Evolutionary conservation across 345 rosid species (phyloP), one percentile per base, ranked within the genome.

Genomic region (Anastatica hierochuntica): DNA sequence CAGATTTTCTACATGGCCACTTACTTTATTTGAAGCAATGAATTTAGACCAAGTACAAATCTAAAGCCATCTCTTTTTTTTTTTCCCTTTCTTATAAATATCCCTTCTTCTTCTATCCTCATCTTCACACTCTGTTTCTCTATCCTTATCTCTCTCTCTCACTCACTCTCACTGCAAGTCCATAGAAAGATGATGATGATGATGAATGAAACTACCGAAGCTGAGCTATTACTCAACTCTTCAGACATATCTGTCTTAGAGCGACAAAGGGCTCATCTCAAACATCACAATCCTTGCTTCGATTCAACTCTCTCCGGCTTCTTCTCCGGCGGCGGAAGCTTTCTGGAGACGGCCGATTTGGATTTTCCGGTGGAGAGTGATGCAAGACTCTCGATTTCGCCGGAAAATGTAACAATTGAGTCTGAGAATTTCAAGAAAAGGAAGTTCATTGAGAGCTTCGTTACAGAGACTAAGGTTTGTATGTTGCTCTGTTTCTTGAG

Each of bases 201-300:
- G 58, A 41, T 41, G 70, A 49, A 59, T 12, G 65, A 46, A 51
- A 24, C 36, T 58, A 15, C 19, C 8, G 60, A 46, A 38, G 8
- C 44, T 43, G 50, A 67, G 16, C 17, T 39, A 58, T 30, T 66
- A 0, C 30, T 34, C 63, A 50, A 80, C 7, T 70, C 58, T 56
- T 29, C 80, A 2, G 82, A 77, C 69, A 57, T 72, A 79, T 79
- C 85, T 1, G 83, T 77, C 49, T 72, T 82, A 18, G 94, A 86
- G 43, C 65, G 90, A 40, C 94, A 84, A 64, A 67, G 72, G 26
- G 75, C 74, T 57, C 59, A 63, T 26, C 51, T 67, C 47, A 67
- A 68, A 49, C 66, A 77, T 72, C 74, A 74, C 16, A 71, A 72
- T 10, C 73, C 72, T 1, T 66, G 43, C 19, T 44, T 55, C 7